Percentiles rank a stretch among this genome's conserved stretches.
These are phyloP conservation scores for Arctium lappa DNA, from an alignment of 129 eudicot genomes.

Conservation along the genomic window DNA sequence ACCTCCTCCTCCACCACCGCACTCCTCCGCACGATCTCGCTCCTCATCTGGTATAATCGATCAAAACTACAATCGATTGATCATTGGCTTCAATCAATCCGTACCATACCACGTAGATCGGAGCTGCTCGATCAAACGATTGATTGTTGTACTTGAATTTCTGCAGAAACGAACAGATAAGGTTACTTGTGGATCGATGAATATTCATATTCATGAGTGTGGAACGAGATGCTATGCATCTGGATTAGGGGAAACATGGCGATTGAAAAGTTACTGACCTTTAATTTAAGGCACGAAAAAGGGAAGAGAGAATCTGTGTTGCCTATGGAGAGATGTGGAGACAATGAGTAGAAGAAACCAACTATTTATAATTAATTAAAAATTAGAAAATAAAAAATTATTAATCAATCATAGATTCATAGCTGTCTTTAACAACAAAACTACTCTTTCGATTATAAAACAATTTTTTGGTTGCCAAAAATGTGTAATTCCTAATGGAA, in stretches of 20 bases:
- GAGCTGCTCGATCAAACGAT: neutral
- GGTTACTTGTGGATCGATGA: neutral
- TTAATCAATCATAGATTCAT: neutral
- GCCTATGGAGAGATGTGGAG: slow-evolving; percentile 1
- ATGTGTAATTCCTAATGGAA: neutral
- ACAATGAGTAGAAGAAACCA: neutral
- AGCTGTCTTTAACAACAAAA: neutral
- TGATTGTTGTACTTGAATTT: neutral
- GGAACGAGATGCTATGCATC: neutral
- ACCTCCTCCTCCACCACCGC: neutral
- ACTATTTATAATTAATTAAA: neutral
- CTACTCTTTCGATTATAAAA: neutral
- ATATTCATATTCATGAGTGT: neutral
- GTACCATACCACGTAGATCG: neutral
- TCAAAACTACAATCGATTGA: neutral
- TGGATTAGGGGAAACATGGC: slow-evolving; percentile 3
- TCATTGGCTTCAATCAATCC: neutral
- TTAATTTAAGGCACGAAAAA: neutral
- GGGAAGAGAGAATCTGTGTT: neutral
- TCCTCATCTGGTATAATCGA: slow-evolving; percentile 12
- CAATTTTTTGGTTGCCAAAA: neutral
- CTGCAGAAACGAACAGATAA: slow-evolving; percentile 2
- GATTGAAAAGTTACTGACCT: neutral
- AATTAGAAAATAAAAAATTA: neutral
- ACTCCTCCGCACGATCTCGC: slow-evolving; percentile 6